Base-by-base conservation (phyloP, 495 filamentous ascomycete species). In the Penicillium maclennaniae region DNA sequence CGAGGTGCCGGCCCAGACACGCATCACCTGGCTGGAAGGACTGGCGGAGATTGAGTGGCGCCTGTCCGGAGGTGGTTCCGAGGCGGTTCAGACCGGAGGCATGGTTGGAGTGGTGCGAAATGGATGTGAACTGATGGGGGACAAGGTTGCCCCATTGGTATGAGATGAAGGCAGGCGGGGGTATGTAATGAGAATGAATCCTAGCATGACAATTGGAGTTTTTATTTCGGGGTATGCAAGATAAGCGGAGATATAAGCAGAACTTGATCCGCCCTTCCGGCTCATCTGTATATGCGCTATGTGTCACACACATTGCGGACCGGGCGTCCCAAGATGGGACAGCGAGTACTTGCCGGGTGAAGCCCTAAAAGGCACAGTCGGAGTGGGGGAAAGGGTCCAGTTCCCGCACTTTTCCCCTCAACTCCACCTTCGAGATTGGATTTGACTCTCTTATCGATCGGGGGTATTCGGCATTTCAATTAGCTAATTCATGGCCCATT, bases 41-140 rank as follows among this genome's bases (percentile, higher is more conserved):
- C 70, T 98, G 42, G 91, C 92, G 0, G 92, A 96, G 57, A 84
- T 97, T 26, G 93, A 98, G 72, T 93, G 90, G 71, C 77, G 93
- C 47, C 74, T 98, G 6, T 88, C 91, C 49, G 88, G 90, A 19
- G 93, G 93, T 14, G 95, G 89, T 3, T 87, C 83, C n/a, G 93
- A 98, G 74, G 69, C 71, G 10, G 80, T 97, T 46, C 93, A 98
- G 77, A 97, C 92, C 1, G 92, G 93, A 6, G 93, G 89, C 0
- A 69, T 97, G 45, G 89, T 97, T 2, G 93, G 95, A 0, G 89
- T 95, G 7, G 80, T 98, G 34, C 84, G 93, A 58, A 86, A 83
- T 57, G 93, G 95, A 0, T 89, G 86, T 34, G 92, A 95, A 68
- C 68, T 96, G 51, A 80, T 87, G 76, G 69, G 67, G 17, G 61